Base-by-base conservation (phyloP, 2,329 filamentous ascomycete species). In the Colletotrichum musae region DNA sequence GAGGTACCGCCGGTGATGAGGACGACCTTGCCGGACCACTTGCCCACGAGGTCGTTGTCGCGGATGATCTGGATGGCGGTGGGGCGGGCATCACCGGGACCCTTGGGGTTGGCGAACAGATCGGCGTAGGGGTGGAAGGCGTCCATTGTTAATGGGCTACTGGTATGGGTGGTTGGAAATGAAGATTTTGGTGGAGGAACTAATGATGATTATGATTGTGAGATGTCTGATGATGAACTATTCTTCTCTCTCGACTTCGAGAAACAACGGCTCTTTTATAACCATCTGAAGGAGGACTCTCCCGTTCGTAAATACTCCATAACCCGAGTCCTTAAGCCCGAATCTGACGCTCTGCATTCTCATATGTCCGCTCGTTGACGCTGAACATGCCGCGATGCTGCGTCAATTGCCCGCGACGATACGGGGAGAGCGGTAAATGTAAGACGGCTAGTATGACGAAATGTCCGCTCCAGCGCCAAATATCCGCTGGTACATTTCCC, bases 1-100 rank as follows among this genome's bases (percentile, higher is more conserved):
- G 80, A 76, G 2, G 79, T 79, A 10, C 73, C 74, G 12, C 84
- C 84, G 1, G 83, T 85, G 57, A 86, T 77, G 15, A 85, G 70
- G 9, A 80, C 73, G 24, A 81, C 78, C 54, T 81, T 82, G 52
- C 74, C 78, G 1, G 68, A 59, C 45, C 77, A 76, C 50, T 77
- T 79, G 53, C 77, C 78, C 6, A 73, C 69, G 3, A 74, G 53
- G 6, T 80, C 59, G 26, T 73, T 72, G 58, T 82, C 79, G 32
- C 75, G 59, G 52, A 82, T 71, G 43, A 82, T 77, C 59, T 80
- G 75, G 16, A 78, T 63, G 1, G 80, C 80, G 0, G 80, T 81
- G 6, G 80, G 80, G 6, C 79, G 78, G 5, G 73, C 74, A 68
- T 82, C 80, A 16, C 79, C 79, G 4, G 78, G 74, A 15, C 80